These are phyloP conservation scores for Globisporangium perplexum DNA, from an alignment of 352 stramenopile species.

Conservation along the genomic window DNA sequence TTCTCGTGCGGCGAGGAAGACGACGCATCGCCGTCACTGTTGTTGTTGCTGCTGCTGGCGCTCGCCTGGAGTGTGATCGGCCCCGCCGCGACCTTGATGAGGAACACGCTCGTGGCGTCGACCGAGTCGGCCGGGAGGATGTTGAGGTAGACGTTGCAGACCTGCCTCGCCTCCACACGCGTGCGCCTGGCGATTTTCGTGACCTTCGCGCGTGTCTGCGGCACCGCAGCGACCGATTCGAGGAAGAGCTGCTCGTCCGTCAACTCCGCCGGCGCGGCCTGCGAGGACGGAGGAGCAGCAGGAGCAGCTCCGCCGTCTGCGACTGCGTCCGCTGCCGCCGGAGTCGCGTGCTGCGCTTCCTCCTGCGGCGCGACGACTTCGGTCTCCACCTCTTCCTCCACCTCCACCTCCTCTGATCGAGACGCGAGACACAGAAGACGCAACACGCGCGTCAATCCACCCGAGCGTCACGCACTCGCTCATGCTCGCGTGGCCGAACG, in stretches of 20 bases:
- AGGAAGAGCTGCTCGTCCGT: slow-evolving; percentile 75
- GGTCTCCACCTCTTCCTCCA: slow-evolving; percentile 80
- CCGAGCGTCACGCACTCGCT: not conserved
- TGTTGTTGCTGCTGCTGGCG: slow-evolving; percentile 10
- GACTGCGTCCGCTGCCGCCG: not conserved
- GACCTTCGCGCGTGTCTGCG: slow-evolving; percentile 27
- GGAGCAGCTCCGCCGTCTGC: not conserved
- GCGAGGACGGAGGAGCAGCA: not conserved
- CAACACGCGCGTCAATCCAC: not conserved
- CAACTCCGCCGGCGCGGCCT: slow-evolving; percentile 16
- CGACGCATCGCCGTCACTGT: not conserved
- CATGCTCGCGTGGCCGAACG: not conserved
- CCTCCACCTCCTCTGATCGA: slow-evolving; percentile 57
- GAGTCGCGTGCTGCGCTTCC: slow-evolving; percentile 24
- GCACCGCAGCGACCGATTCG: slow-evolving; percentile 24
- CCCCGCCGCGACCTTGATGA: slow-evolving; percentile 66
- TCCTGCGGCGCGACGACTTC: slow-evolving; percentile 18
- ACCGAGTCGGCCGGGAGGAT: slow-evolving; percentile 51
- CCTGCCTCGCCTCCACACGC: slow-evolving; percentile 41
- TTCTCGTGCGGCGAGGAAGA: slow-evolving; percentile 25
- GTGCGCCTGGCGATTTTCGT: slow-evolving; percentile 42
- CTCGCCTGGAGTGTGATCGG: slow-evolving; percentile 35
- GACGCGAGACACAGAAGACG: too few species aligned
- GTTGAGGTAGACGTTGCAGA: slow-evolving; percentile 70
- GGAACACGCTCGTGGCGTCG: slow-evolving; percentile 62